A percentile compares a stretch with the other conserved stretches of the same genome.
These are phyloP conservation scores for Cercospora berteroae DNA, from an alignment of 2,329 filamentous ascomycete species.

Conservation along the genomic window DNA sequence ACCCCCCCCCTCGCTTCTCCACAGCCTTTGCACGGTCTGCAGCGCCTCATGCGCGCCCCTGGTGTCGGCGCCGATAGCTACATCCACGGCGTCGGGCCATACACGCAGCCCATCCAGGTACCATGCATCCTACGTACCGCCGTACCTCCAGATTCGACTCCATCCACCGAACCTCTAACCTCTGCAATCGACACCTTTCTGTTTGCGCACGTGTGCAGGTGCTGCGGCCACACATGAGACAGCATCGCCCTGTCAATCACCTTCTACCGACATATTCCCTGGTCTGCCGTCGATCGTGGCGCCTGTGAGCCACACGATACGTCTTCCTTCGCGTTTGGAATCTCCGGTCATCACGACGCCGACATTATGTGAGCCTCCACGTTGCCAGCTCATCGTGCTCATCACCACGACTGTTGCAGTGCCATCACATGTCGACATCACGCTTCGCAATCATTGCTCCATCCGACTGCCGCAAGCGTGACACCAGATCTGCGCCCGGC, in stretches of 20 bases:
- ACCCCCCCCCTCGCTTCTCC: neutral
- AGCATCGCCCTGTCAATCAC: neutral
- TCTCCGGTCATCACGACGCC: neutral
- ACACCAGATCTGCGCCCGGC: conserved; percentile 3
- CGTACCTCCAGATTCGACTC: neutral
- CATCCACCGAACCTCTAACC: neutral
- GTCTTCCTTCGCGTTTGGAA: neutral
- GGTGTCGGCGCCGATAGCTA: conserved; percentile 1
- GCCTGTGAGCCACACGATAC: neutral
- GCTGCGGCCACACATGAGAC: neutral
- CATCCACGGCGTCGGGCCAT: neutral
- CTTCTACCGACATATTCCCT: conserved; percentile 2
- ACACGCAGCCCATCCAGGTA: neutral
- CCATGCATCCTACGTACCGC: neutral
- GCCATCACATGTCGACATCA: neutral
- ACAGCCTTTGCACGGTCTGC: neutral
- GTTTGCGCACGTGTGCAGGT: neutral
- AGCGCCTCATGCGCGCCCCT: neutral
- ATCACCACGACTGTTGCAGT: neutral
- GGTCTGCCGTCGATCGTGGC: conserved; percentile 6
- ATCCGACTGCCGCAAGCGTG: neutral
- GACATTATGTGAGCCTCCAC: neutral
- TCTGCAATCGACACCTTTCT: neutral
- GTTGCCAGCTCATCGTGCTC: neutral
- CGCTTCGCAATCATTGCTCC: neutral